Evolutionary conservation across 331 rosid species (phyloP), one percentile per base, ranked within the genome.

Genomic region (Prunus yedoensis): DNA sequence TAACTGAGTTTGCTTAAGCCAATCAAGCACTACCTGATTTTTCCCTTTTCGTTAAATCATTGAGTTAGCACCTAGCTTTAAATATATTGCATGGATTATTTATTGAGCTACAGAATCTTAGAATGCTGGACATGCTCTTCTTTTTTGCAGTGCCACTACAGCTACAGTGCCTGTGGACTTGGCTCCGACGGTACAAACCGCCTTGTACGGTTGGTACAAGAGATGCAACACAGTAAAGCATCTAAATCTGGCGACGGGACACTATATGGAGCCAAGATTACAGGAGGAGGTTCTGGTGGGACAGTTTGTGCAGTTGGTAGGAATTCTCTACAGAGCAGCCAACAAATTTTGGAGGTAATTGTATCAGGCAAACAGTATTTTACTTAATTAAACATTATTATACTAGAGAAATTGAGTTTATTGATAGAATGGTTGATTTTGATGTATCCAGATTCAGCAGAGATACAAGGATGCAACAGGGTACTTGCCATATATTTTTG

Each of bases 231-330:
- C 43, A 81, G 87, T 52, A 83, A 87, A 68, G 63, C 76, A 1
- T 85, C 95, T 3, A 85, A 86, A 84, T 47, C 86, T n/a, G 91
- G 86, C 10, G 93, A 88, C 2, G 91, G 91, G 23, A 89, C 97
- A 3, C 78, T 91, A 70, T 87, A 30, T 13, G 98, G 98, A 70
- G 97, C 95, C 35, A 91, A 91, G 89, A 91, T 94, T 68, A 91
- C 97, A 0, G 98, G 97, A 15, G 98, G 97, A 15, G 98, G 98
- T 73, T 91, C 96, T 0, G 96, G 96, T 25, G 98, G 98, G 85
- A 91, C 98, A 0, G 98, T 90, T 75, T 88, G 98, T 68, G 96
- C 82, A 21, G 82, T 94, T 51, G 97, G 98, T 60, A 83, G 87
- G 80, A 91, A 91, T 51, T 87, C 82, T 78, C 79, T 94, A 27